A percentile compares a stretch with the other conserved stretches of the same genome.
Conservation (phyloP, 805 yeast species). For the Teunomyces kruisii region DNA sequence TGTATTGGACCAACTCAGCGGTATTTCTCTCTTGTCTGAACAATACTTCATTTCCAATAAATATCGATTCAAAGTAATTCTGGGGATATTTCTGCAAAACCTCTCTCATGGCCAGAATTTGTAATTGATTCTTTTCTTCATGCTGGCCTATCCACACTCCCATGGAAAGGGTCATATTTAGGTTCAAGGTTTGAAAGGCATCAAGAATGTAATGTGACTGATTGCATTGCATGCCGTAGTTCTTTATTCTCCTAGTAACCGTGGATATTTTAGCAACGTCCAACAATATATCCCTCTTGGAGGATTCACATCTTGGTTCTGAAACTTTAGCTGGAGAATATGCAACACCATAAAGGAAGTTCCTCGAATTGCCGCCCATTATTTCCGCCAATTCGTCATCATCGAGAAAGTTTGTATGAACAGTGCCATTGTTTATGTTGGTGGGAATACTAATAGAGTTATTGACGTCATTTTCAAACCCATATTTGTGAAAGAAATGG, state of each 20-base stretch:
- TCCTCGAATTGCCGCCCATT: neutral
- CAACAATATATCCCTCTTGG: slow-evolving; percentile 46
- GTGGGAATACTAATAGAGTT: neutral
- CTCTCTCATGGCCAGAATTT: slow-evolving; percentile 45
- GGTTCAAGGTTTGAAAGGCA: slow-evolving; percentile 48
- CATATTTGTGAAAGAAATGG: slow-evolving; percentile 5
- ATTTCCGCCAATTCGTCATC: neutral
- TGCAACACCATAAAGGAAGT: slow-evolving; percentile 53
- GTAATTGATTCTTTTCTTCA: slow-evolving; percentile 43
- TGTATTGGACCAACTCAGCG: slow-evolving; percentile 38
- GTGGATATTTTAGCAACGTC: slow-evolving; percentile 60
- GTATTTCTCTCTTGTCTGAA: slow-evolving; percentile 50
- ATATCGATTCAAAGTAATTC: slow-evolving; percentile 47
- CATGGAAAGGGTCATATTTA: slow-evolving; percentile 56
- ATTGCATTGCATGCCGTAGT: slow-evolving; percentile 62
- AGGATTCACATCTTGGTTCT: slow-evolving; percentile 54
- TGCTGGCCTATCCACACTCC: slow-evolving; percentile 64
- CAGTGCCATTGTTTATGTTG: neutral
- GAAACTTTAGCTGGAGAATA: slow-evolving; percentile 58
- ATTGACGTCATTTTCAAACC: neutral
- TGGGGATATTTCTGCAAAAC: slow-evolving; percentile 44
- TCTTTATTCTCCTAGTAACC: slow-evolving; percentile 56
- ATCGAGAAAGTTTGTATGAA: neutral
- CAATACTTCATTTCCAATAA: slow-evolving; percentile 64
- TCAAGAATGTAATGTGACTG: slow-evolving; percentile 54